These are phyloP conservation scores for Thalassiosira profunda DNA, from an alignment of 108 stramenopile genomes.

Conservation along the genomic window DNA sequence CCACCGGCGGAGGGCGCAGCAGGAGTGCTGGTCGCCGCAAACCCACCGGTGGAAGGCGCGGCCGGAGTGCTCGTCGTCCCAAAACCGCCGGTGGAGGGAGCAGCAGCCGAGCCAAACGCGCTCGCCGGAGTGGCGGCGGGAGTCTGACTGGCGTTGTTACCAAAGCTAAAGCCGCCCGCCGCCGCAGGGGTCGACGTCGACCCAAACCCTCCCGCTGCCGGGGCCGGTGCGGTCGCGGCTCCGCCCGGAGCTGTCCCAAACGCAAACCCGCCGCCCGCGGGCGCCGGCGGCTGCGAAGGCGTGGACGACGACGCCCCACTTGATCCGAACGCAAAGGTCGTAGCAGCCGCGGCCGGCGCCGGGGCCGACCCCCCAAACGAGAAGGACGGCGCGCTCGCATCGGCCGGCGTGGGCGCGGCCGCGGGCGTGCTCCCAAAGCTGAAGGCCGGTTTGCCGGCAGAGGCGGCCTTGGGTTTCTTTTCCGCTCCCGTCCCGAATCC, in stretches of 20 bases:
- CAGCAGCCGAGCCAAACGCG: no score
- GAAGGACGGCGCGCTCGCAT: neutral
- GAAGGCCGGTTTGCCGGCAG: neutral
- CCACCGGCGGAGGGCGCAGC: no score
- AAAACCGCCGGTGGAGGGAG: no score
- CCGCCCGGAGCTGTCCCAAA: neutral
- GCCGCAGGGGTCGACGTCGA: no score
- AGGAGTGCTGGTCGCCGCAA: no score
- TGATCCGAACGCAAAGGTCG: slow-evolving; percentile 6
- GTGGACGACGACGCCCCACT: slow-evolving; percentile 28
- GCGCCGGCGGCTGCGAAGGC: slow-evolving; percentile 2
- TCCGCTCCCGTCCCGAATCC: neutral
- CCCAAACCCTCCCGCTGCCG: no score
- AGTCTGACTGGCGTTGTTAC: no score
- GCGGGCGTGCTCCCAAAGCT: neutral
- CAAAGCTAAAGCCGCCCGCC: no score
- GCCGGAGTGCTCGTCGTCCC: no score
- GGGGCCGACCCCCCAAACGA: neutral
- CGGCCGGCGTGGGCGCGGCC: neutral
- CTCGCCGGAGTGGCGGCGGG: no score
- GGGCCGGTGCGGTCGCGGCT: neutral
- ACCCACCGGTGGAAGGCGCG: no score
- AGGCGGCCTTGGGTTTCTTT: neutral
- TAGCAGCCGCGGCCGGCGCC: neutral
- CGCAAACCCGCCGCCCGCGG: neutral